These are phyloP conservation scores for Candida krabiensis DNA, from an alignment of 805 yeast genomes.

Conservation along the genomic window DNA sequence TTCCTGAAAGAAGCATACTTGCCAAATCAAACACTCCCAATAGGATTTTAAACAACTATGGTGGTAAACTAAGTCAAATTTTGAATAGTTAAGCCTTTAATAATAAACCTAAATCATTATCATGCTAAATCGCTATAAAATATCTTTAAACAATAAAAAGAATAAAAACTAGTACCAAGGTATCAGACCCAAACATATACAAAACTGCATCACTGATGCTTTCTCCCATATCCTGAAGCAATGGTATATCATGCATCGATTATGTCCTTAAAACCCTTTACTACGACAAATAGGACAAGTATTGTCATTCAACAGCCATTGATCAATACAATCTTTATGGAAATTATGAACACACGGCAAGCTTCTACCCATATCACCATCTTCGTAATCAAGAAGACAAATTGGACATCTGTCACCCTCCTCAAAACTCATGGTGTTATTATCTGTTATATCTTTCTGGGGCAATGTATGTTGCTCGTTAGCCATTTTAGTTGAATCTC, in stretches of 20 bases:
- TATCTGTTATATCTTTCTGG: background rate
- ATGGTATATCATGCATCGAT: too few relatives aligned
- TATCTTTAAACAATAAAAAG: background rate
- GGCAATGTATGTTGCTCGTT: background rate
- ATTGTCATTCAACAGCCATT: conserved; percentile 53
- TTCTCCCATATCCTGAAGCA: too few relatives aligned
- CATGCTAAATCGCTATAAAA: background rate
- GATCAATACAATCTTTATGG: conserved; percentile 58
- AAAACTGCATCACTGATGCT: too few relatives aligned
- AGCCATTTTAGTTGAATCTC: too few relatives aligned
- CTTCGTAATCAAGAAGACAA: conserved; percentile 50
- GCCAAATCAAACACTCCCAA: conserved; percentile 19
- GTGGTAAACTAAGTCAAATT: conserved; percentile 17
- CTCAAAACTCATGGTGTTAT: conserved; percentile 5
- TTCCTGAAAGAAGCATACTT: conserved; percentile 10
- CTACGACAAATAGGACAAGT: conserved; percentile 59
- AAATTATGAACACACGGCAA: conserved; percentile 51
- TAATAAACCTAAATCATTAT: background rate
- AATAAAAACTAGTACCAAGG: background rate
- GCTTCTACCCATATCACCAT: conserved; percentile 46
- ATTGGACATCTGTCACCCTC: conserved; percentile 46
- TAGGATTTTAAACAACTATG: conserved; percentile 23
- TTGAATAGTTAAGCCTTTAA: conserved; percentile 8
- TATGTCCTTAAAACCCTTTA: conserved; percentile 31
- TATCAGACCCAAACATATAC: too few relatives aligned